Conservation (phyloP, 768 basidiomycete species). For the Russula emetica region DNA sequence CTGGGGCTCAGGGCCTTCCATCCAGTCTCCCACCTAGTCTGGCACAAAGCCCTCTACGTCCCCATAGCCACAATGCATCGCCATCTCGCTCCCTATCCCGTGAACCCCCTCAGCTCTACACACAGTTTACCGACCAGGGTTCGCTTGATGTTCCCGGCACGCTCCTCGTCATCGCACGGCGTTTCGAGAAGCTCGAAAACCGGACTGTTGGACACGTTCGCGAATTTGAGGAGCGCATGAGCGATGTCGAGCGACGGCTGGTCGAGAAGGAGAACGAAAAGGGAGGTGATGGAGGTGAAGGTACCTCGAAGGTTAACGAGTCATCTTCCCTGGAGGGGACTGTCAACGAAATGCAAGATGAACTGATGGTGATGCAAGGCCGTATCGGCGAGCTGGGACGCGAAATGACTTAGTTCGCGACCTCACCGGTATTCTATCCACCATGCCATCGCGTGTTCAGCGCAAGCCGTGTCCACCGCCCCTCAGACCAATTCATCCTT, state of each 20-base stretch:
- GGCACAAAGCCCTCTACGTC: conserved; percentile 60
- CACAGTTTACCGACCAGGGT: conserved; percentile 68
- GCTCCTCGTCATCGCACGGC: conserved; percentile 65
- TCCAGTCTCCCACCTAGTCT: conserved; percentile 52
- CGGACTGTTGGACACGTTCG: conserved; percentile 88
- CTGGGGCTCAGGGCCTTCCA: conserved; percentile 44
- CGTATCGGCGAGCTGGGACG: conserved; percentile 70
- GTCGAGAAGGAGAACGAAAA: conserved; percentile 79
- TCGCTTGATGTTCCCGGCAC: conserved; percentile 72
- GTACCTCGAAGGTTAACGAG: conserved; percentile 22
- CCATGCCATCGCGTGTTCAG: conserved; percentile 48
- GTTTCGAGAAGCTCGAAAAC: conserved; percentile 86
- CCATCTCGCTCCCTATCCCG: conserved; percentile 52
- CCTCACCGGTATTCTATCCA: conserved; percentile 48
- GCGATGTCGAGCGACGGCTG: conserved; percentile 85
- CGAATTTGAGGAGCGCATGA: conserved; percentile 87
- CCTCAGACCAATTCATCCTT: conserved; percentile 49
- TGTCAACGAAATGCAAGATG: conserved; percentile 57
- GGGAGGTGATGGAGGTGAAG: conserved; percentile 37
- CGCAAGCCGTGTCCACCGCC: conserved; percentile 41
- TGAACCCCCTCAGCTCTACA: conserved; percentile 68
- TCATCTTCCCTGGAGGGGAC: conserved; percentile 38
- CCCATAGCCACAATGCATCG: conserved; percentile 41
- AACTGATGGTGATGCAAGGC: conserved; percentile 67
- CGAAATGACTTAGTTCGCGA: conserved; percentile 72